Percentiles rank a stretch among this genome's conserved stretches.
Conservation (phyloP, 768 basidiomycete genomes). For the Boletus sp. region DNA sequence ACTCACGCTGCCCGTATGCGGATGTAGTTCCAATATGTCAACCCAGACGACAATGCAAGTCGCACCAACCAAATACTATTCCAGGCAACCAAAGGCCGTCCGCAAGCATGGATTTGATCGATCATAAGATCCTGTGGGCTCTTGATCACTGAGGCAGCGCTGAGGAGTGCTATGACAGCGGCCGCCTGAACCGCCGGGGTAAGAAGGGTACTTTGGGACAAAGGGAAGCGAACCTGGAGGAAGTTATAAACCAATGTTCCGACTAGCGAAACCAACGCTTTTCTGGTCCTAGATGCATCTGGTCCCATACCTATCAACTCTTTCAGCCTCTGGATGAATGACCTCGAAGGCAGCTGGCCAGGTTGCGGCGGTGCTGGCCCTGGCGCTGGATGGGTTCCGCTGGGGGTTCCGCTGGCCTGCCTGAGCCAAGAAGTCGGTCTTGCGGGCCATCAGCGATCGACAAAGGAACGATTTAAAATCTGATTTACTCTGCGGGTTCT, state of each 20-base stretch:
- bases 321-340: conserved; percentile 28
- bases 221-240: conserved; percentile 44
- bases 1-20: conserved; percentile 35
- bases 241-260: conserved; percentile 50
- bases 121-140: conserved; percentile 40
- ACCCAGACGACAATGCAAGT: conserved; percentile 42
- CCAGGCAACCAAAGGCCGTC: conserved; percentile 65
- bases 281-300: conserved; percentile 48
- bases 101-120: conserved; percentile 62
- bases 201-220: not conserved
- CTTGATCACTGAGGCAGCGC: conserved; percentile 42
- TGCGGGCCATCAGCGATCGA: conserved; percentile 19
- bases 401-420: conserved; percentile 22
- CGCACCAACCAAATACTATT: conserved; percentile 61
- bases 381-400: conserved; percentile 5
- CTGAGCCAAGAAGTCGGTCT: conserved; percentile 25
- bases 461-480: conserved; percentile 2
- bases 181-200: conserved; percentile 40
- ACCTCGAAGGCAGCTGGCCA: conserved; percentile 9
- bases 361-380: not conserved
- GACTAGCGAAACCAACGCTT: conserved; percentile 50
- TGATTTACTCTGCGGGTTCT: conserved; percentile 17
- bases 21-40: conserved; percentile 57
- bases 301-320: conserved; percentile 52
- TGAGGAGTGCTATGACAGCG: conserved; percentile 48